Conservation (phyloP, 2,329 filamentous ascomycete genomes). For the Xylariaceae sp. region DNA sequence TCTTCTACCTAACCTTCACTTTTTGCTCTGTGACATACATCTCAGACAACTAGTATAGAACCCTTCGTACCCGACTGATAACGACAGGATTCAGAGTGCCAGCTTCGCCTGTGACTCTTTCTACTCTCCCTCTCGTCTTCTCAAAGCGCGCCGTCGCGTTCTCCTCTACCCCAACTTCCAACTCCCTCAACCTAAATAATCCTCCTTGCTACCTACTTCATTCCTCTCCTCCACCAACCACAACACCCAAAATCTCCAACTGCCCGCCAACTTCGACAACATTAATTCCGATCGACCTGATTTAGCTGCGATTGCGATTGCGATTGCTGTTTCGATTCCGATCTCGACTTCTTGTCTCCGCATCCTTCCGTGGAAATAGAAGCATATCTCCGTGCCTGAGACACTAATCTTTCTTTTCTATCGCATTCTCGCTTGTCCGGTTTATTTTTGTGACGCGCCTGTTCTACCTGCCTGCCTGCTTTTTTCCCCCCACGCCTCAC, state of each 20-base stretch:
- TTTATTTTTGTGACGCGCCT: slow-evolving; percentile 23
- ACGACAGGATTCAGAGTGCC: no score
- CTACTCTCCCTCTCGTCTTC: no score
- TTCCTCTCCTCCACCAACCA: slow-evolving; percentile 1
- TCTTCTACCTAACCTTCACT: no score
- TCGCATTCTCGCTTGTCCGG: slow-evolving; percentile 22
- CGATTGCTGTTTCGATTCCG: slow-evolving; percentile 9
- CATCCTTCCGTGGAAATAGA: slow-evolving; percentile 15
- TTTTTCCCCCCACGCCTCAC: slow-evolving; percentile 14
- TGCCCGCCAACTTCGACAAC: background rate
- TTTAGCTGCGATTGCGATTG: background rate
- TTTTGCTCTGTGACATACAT: no score
- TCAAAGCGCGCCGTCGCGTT: slow-evolving; percentile 16
- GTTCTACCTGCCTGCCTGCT: slow-evolving; percentile 24
- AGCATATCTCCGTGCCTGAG: slow-evolving; percentile 20
- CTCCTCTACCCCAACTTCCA: slow-evolving; percentile 10
- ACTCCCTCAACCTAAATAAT: slow-evolving; percentile 16
- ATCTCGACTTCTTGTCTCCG: slow-evolving; percentile 15
- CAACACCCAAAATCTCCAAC: slow-evolving; percentile 5
- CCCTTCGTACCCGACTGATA: no score
- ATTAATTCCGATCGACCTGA: slow-evolving; percentile 1
- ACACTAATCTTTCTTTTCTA: slow-evolving; percentile 16
- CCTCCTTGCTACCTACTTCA: slow-evolving; percentile 2
- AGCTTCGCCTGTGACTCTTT: no score
- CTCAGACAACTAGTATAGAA: no score